phyloP scores from a whole-genome alignment of 768 basidiomycete genomes.

The Leccinum pellstonianum region DNA sequence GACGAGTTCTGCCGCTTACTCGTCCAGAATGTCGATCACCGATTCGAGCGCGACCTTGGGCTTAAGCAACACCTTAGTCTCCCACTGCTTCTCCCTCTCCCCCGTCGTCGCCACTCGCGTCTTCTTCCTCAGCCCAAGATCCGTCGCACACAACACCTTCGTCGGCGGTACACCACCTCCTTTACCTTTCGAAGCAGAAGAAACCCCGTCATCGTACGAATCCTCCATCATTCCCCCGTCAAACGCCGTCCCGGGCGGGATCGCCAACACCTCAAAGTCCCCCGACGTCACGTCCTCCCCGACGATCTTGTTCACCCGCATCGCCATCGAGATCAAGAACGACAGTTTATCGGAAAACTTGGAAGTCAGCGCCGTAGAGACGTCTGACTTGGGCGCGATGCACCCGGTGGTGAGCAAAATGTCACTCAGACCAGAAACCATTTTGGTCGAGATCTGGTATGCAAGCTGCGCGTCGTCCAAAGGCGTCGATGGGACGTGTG shows the following conservation, averaged over 20 bases:
- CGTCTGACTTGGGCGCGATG: slow-evolving; percentile 17
- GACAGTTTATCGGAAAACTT: slow-evolving; percentile 45
- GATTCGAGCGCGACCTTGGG: slow-evolving; percentile 41
- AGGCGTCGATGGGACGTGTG: slow-evolving; percentile 26
- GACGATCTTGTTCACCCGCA: slow-evolving; percentile 44
- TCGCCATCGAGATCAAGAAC: slow-evolving; percentile 44
- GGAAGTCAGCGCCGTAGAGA: slow-evolving; percentile 40
- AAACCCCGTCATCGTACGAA: slow-evolving; percentile 30
- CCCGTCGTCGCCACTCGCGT: slow-evolving; percentile 24
- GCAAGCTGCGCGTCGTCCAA: slow-evolving; percentile 24
- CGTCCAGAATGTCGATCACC: slow-evolving; percentile 34
- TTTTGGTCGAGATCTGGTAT: slow-evolving; percentile 24
- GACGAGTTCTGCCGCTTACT: slow-evolving; percentile 15
- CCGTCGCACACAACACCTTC: slow-evolving; percentile 37
- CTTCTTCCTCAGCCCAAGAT: slow-evolving; percentile 36
- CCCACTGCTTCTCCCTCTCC: slow-evolving; percentile 32
- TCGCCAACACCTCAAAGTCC: slow-evolving; percentile 31
- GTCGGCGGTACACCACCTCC: not conserved
- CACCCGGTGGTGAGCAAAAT: slow-evolving; percentile 33
- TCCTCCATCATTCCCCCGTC: slow-evolving; percentile 32
- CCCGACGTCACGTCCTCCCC: slow-evolving; percentile 33
- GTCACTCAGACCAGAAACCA: slow-evolving; percentile 28
- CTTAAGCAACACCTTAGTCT: slow-evolving; percentile 35
- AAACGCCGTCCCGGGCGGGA: slow-evolving; percentile 25
- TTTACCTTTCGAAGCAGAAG: slow-evolving; percentile 4